A percentile compares a stretch with the other conserved stretches of the same genome.
These are phyloP conservation scores for Aspergillus sojae DNA, from an alignment of 2,329 filamentous ascomycete species.

Conservation along the genomic window DNA sequence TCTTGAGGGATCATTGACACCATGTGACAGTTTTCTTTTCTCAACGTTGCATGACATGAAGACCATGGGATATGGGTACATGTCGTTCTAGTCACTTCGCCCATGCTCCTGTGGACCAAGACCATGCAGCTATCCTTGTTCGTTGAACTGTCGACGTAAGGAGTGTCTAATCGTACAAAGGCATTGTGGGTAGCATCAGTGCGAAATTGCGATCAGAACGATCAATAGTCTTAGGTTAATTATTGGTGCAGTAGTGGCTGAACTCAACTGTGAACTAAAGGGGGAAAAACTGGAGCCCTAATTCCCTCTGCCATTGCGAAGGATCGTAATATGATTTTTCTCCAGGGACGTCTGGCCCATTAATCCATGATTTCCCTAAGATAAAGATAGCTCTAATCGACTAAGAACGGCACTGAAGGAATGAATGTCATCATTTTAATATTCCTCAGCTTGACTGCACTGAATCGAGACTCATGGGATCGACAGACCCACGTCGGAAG, in stretches of 20 bases:
- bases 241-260: background rate
- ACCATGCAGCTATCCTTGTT: background rate
- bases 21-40: background rate
- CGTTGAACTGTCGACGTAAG: background rate
- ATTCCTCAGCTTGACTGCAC: background rate
- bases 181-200: background rate
- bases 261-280: background rate
- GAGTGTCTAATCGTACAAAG: background rate
- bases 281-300: background rate
- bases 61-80: too few species aligned
- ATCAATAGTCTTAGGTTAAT: background rate
- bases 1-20: background rate
- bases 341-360: background rate
- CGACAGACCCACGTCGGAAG: constrained; percentile 1
- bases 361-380: background rate
- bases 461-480: constrained; percentile 1
- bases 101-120: background rate
- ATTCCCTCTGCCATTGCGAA: background rate
- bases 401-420: background rate
- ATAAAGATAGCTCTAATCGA: background rate
- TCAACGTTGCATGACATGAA: background rate
- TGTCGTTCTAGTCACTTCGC: too few species aligned
- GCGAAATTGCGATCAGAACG: constrained; percentile 3
- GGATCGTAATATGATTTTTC: background rate
- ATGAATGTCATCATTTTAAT: background rate